A percentile compares a stretch with the other conserved stretches of the same genome.
Conservation (phyloP, 2,329 filamentous ascomycete genomes). For the Ophiostoma sp. region DNA sequence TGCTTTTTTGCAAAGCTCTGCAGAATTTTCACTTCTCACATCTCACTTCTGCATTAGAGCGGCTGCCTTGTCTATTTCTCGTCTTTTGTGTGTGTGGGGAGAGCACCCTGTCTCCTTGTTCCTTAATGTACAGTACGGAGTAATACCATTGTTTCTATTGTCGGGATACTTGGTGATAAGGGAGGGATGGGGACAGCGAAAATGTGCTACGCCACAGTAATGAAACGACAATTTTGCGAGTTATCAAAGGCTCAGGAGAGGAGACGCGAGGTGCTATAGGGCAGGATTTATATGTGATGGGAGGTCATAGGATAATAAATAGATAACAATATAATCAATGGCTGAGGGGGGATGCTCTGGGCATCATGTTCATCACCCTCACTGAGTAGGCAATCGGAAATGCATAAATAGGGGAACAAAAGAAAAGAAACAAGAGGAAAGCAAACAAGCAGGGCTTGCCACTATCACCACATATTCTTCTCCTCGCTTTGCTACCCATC, state of each 20-base stretch:
- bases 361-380: background rate
- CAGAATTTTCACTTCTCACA: slow-evolving; percentile 11
- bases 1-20: background rate
- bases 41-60: background rate
- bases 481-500: background rate
- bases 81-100: background rate
- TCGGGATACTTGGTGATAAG: background rate
- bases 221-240: background rate
- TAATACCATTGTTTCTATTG: background rate
- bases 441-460: background rate
- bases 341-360: background rate
- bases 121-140: background rate
- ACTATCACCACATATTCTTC: background rate
- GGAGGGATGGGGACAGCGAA: background rate
- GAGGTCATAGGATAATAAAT: background rate
- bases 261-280: background rate
- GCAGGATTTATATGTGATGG: background rate
- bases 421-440: background rate
- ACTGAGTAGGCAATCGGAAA: background rate
- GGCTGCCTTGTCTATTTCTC: background rate
- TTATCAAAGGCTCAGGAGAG: background rate
- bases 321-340: background rate
- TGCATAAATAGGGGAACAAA: no score
- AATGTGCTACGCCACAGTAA: background rate
- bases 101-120: background rate